Evolutionary conservation across 305 asterid species (phyloP), one percentile per base, ranked within the genome.

Genomic region (Striga hermonthica): DNA sequence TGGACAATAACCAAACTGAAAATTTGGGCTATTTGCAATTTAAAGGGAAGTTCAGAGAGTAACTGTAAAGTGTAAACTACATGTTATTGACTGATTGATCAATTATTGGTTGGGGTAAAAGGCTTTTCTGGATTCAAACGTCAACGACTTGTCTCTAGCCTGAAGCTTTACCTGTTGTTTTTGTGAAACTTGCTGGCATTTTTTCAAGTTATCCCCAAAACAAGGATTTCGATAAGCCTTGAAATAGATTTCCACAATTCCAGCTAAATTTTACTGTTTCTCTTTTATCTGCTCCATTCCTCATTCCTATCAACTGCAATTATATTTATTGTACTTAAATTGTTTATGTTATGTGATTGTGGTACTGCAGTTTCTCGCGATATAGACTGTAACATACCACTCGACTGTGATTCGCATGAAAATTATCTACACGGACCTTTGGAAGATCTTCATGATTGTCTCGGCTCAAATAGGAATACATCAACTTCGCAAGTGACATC

Each of bases 361-460:
- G 61, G 40, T 52, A 66, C 50, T 75, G 65, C 81, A 81, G 86
- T 61, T 43, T 35, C 76, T 74, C 64, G 16, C 71, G 75, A 76
- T 53, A 64, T 72, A 37, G 87, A 79, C 76, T 71, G 82, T 76
- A 76, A 76, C 65, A 67, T 34, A 65, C 77, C 76, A 66, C 69
- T 80, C 35, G 80, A 70, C 55, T 66, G 60, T 28, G 78, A 53
- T 69, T 73, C 57, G 22, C 79, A 72, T 57, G 84, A 70, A 68
- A 66, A 64, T 34, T 55, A 31, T 69, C 61, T 15, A 0, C 38
- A 57, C 11, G 44, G 68, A 28, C 62, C 70, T 22, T 44, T 59
- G 0, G 63, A 71, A 50, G 70, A 61, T 62, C 65, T 55, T 62
- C 59, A 50, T 39, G 53, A 55, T 67, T 72, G 77, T 54, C 49